Evolutionary conservation across 2,329 filamentous ascomycete species (phyloP), one percentile per base, ranked within the genome.

Genomic region (Pestalotiopsis sp.): DNA sequence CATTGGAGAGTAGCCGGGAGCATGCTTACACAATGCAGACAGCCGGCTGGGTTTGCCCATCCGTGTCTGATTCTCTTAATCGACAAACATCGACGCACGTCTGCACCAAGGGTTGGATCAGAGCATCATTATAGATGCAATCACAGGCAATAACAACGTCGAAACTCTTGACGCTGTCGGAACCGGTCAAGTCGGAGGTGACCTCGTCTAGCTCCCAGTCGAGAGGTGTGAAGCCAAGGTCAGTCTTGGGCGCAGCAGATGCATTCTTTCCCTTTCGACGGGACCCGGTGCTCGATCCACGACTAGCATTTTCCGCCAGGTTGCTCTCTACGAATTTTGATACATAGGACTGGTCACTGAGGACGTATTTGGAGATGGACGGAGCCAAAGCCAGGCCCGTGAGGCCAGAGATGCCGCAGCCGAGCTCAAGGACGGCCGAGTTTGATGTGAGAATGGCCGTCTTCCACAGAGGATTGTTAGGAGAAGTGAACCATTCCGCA

Each of bases 81-180:
- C 81, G 81, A 78, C 94, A 97, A 26, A 90, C 85, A 70, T 97
- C 92, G 5, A 84, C 88, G 77, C 93, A 97, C 0, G 93, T 92
- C 73, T 91, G 87, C n/a, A 96, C 92, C 62, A 98, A 88, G 0
- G 94, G 94, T 57, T 87, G 82, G 26, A 98, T 88, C 3, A 98
- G 86, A 2, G 92, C 88, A 71, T 97, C 93, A 79, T 98, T 99
- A 83, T 97, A 99, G 72, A 99, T 91, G 79, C 94, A 98, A 79
- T 99, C 96, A 76, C 94, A 97, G 3, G 94, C 94, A 44, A 98
- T 78, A 11, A 98, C 83, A 14, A 89, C 80, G 74, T 97, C 92
- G 71, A 96, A 91, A 67, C 86, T 85, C 74, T 73, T 75, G 58
- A 70, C 74, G 48, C 65, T 70, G 17, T 71, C 69, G 14, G 77